phyloP scores from a whole-genome alignment of 2,329 filamentous ascomycete genomes.

The Fusarium denticulatum region DNA sequence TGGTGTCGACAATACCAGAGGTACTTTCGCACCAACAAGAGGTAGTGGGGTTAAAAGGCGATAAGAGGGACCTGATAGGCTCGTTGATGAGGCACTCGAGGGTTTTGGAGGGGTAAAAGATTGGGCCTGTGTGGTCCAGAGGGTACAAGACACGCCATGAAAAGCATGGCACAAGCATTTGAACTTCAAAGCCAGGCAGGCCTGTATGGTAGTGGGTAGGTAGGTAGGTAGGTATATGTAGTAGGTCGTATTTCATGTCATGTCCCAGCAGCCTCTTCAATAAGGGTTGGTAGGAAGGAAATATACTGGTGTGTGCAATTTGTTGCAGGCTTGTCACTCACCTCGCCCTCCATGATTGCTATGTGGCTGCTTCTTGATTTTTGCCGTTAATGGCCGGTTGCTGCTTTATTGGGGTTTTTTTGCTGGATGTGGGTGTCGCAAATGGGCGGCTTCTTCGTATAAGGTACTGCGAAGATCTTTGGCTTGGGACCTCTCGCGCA shows the following conservation, averaged over 20 bases:
- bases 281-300: background rate
- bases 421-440: constrained; percentile 29
- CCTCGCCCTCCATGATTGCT: constrained; percentile 42
- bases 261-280: background rate
- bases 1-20: constrained; percentile 35
- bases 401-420: constrained; percentile 17
- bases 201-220: background rate
- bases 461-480: constrained; percentile 1
- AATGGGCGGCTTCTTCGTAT: constrained; percentile 13
- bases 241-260: background rate
- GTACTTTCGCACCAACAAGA: constrained; percentile 32
- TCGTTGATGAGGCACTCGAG: constrained; percentile 27
- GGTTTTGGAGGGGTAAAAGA: constrained; percentile 41
- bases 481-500: constrained; percentile 3
- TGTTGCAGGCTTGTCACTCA: constrained; percentile 27
- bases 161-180: constrained; percentile 16
- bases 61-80: constrained; percentile 27
- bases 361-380: constrained; percentile 14
- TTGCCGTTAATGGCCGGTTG: constrained; percentile 16
- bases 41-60: constrained; percentile 19
- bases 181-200: constrained; percentile 18
- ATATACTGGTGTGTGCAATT: background rate
- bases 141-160: constrained; percentile 18
- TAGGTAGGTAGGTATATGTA: background rate
- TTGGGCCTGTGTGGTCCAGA: constrained; percentile 21